Base-by-base conservation (phyloP, 192 early-diverging fungal species). In the Coemansia sp. region DNA sequence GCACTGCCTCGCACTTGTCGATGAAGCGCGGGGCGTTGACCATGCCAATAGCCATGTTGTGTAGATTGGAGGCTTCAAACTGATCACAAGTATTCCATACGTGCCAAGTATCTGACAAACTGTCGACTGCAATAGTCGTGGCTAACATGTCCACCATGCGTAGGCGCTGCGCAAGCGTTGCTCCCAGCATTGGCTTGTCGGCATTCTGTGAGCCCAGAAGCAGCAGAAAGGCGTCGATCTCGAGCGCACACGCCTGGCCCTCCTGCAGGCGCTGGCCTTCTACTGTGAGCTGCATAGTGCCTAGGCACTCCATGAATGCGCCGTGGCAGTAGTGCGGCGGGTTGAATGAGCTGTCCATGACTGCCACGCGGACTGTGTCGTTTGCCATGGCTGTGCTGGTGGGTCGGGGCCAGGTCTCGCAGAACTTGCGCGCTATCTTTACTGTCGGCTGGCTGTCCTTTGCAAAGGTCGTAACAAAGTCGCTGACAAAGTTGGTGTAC, bases 301-400 rank as follows among this genome's bases (percentile, higher is more conserved):
- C 71, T 63, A 79, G 27, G 44, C 70, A 69, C 65, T 74, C 70
- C 58, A 74, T 43, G 53, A 67, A 79, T 18, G 55, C 84, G 19
- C 43, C 62, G 55, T 66, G 73, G 34, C 46, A 91, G 65, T 53
- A 90, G 82, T 52, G 82, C 63, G 57, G 82, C 67, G 90, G 90
- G 48, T 91, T 91, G 70, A 91, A 91, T 7, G 88, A 89, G 35
- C 89, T 86, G 68, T 91, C 90, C 22, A 91, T 80, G 9, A 90
- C 79, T 3, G 70, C 85, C 19, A 86, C 62, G 27, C 67, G 68
- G 0, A 70, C 19, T 26, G 58, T 65, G 6, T 41, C 58, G 44
- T 40, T n/a, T 56, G 41, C 15, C 5, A 5, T 15, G 14, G 55
- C 17, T 1, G 18, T n/a, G 38, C 11, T 22, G 17, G 35, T n/a